Percentiles rank a stretch among this genome's conserved stretches.
Conservation (phyloP, 768 basidiomycete genomes). For the Pseudohyphozyma bogoriensis region DNA sequence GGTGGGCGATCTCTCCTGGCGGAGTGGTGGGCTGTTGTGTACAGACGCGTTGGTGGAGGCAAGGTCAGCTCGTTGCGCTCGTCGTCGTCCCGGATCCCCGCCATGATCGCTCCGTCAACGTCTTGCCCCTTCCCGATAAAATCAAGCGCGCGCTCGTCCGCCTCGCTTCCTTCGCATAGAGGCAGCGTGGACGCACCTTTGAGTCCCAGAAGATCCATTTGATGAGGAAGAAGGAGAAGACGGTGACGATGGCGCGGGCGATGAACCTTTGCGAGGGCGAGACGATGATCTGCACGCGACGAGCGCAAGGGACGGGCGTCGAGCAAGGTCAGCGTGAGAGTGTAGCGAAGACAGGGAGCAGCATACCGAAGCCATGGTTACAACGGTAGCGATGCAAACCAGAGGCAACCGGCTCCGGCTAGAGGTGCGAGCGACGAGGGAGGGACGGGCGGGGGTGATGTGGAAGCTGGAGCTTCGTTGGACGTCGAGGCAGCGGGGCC, state of each 20-base stretch:
- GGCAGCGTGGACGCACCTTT: constrained; percentile 6
- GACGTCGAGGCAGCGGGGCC: too few species aligned
- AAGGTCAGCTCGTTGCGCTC: background rate
- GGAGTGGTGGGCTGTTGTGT: constrained; percentile 24
- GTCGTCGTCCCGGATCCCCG: background rate
- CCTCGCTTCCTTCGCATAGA: too few species aligned
- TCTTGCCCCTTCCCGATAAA: too few species aligned
- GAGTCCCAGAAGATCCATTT: constrained; percentile 31
- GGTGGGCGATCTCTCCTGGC: constrained; percentile 33
- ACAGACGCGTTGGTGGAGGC: background rate
- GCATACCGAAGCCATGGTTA: background rate
- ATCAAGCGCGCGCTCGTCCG: too few species aligned
- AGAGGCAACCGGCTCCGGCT: too few species aligned
- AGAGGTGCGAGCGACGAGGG: too few species aligned
- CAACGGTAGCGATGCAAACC: too few species aligned
- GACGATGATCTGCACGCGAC: constrained; percentile 27
- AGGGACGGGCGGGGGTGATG: too few species aligned
- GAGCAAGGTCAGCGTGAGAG: background rate
- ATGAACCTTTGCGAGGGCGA: constrained; percentile 33
- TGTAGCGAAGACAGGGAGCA: background rate
- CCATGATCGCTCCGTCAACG: background rate
- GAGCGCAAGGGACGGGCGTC: background rate
- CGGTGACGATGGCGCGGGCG: constrained; percentile 32
- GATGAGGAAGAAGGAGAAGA: constrained; percentile 30
- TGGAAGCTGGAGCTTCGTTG: too few species aligned